Evolutionary conservation across 768 basidiomycete genomes (phyloP).

Genomic region (Boletus subparvulus): DNA sequence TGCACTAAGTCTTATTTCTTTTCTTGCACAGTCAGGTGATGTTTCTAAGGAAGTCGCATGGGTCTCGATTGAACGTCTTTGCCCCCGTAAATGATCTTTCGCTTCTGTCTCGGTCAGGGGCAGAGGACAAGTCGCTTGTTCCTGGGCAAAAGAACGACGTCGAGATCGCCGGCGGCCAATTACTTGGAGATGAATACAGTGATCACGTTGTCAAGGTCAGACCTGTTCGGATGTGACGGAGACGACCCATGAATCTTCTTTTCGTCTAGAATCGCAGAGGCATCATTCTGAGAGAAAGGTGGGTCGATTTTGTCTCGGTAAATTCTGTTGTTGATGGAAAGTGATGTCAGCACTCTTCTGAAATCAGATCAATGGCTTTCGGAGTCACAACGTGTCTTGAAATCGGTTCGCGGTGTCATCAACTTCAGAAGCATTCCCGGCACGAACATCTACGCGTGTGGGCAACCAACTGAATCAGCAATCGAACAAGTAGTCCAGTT

Average conservation of each 20-base stretch:
- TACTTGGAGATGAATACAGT: slow-evolving; percentile 94
- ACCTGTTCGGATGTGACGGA: neutral
- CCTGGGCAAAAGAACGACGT: slow-evolving; percentile 74
- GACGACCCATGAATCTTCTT: neutral
- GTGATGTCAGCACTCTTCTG: slow-evolving; percentile 61
- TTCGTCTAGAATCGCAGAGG: slow-evolving; percentile 81
- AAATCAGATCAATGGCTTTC: slow-evolving; percentile 93
- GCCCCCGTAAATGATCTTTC: slow-evolving; percentile 89
- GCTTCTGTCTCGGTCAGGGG: slow-evolving; percentile 67
- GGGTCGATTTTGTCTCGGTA: slow-evolving; percentile 23
- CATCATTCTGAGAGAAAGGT: slow-evolving; percentile 91
- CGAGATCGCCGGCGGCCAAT: slow-evolving; percentile 75
- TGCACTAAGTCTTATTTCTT: neutral
- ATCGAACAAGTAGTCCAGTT: slow-evolving; percentile 74
- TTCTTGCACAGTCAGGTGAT: slow-evolving; percentile 65
- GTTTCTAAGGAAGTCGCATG: slow-evolving; percentile 78
- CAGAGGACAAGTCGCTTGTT: slow-evolving; percentile 53
- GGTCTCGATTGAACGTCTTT: slow-evolving; percentile 85
- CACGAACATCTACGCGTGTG: slow-evolving; percentile 86
- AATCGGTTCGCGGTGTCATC: slow-evolving; percentile 86
- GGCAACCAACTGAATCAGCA: slow-evolving; percentile 86
- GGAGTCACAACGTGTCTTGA: slow-evolving; percentile 62
- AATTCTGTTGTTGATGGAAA: neutral
- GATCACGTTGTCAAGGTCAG: slow-evolving; percentile 87
- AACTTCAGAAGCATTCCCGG: slow-evolving; percentile 86